Evolutionary conservation across 1,284 basidiomycete species (phyloP).

Genomic region (Irpex sp.): DNA sequence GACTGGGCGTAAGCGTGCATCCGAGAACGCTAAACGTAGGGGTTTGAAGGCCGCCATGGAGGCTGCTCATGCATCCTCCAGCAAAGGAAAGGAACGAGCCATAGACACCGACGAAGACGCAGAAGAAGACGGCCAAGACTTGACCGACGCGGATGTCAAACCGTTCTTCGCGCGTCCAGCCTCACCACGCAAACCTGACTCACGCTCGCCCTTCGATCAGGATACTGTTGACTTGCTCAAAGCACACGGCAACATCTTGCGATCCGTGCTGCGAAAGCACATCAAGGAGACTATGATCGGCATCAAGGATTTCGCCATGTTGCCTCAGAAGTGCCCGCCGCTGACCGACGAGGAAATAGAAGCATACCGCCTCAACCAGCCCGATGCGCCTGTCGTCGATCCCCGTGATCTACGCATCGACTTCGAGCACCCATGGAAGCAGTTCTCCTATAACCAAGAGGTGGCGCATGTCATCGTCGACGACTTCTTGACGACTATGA

Average conservation of each 20-base stretch:
- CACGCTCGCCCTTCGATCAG: background rate
- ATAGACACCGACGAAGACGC: background rate
- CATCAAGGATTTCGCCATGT: background rate
- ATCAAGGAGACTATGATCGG: background rate
- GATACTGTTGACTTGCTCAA: background rate
- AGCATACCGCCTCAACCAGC: background rate
- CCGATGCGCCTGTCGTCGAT: background rate
- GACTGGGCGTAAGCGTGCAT: background rate
- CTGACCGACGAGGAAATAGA: constrained; percentile 3
- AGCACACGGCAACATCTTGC: background rate
- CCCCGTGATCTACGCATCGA: constrained; percentile 2
- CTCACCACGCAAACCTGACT: too few relatives aligned
- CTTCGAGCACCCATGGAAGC: background rate
- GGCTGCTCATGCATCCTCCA: background rate
- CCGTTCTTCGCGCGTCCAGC: too few relatives aligned
- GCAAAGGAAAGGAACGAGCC: background rate
- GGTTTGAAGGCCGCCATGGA: background rate
- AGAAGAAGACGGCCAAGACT: background rate
- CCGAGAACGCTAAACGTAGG: background rate
- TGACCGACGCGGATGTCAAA: background rate
- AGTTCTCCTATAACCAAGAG: constrained; percentile 4
- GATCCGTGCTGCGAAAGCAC: background rate
- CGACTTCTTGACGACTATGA: background rate
- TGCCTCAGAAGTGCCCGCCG: background rate
- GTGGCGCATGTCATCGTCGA: background rate